Evolutionary conservation across 805 yeast genomes (phyloP), one percentile per base, ranked within the genome.

Genomic region (Deakozyma indianensis): DNA sequence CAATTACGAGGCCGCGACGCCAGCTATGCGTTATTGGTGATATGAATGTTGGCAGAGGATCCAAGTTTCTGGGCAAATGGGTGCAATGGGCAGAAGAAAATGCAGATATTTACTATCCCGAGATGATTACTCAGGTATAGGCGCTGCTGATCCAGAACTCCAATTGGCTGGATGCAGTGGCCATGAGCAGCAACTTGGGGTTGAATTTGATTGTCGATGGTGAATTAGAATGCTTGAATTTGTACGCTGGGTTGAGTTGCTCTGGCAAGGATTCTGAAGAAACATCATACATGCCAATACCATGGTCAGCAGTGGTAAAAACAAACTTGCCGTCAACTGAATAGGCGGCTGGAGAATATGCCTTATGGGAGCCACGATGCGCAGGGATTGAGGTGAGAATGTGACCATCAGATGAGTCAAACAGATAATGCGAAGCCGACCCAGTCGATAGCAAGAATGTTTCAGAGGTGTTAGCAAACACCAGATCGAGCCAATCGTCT

Each of bases 21-120:
- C 96, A 88, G 54, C 65, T 90, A 4, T 83, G 92, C 56, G 74
- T 90, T 0, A 66, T 92, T 44, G 97, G 96, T 1, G 94, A 92
- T 59, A 71, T 83, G 69, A 95, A 83, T 54, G 73, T 85, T 1
- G 58, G 87, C 43, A 41, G 47, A 15, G 60, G 59, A 5, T 44
- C 53, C 11, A 56, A 57, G 23, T 83, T 75, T 53, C 64, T 87
- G 45, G 66, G 67, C 41, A 60, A 68, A 20, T 85, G 95, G 95
- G 75, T 75, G 5, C 59, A 67, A 3, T 80, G 80, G 79, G 78
- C 78, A 45, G 87, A 79, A 53, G 76, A 76, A 1, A 64, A 75
- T 48, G 77, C 71, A 41, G 90, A 83, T 41, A 61, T 85, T 3
- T 64, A 81, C 49, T 82, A 85, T 54, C 83, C 88, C 2, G 79